Percentiles rank a stretch among this genome's conserved stretches.
Evolutionary conservation across 768 basidiomycete genomes (phyloP).

Genomic region (Calocybe gangraenosa): DNA sequence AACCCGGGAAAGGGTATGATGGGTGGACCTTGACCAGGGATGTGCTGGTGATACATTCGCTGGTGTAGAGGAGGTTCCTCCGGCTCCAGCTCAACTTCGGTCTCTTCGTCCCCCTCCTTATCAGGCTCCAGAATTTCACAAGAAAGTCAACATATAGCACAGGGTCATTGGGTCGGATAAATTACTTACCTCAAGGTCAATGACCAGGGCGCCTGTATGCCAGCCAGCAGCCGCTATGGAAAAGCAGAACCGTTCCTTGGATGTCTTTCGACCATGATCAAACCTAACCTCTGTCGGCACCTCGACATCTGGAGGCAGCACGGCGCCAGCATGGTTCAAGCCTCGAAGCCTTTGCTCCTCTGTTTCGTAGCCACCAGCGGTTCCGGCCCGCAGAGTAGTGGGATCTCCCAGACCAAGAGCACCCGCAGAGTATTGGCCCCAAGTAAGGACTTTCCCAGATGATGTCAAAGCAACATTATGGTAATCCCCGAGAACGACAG

Average conservation of each 20-base stretch:
- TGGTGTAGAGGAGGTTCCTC: conserved; percentile 13
- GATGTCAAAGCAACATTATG: conserved; percentile 84
- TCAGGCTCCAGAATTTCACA: conserved; percentile 22
- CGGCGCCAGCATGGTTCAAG: conserved; percentile 22
- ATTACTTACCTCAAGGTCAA: conserved; percentile 68
- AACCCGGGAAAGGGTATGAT: conserved; percentile 27
- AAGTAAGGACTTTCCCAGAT: conserved; percentile 72
- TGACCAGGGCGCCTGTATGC: conserved; percentile 88
- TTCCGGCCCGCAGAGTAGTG: conserved; percentile 39
- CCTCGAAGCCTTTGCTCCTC: conserved; percentile 27
- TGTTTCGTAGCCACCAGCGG: conserved; percentile 55
- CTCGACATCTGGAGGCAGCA: conserved; percentile 40
- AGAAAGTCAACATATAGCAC: neutral
- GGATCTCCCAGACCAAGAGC: conserved; percentile 88
- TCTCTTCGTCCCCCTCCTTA: conserved; percentile 30
- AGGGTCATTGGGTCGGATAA: neutral
- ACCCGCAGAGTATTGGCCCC: conserved; percentile 74
- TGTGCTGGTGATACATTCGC: conserved; percentile 8
- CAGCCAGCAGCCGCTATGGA: conserved; percentile 80
- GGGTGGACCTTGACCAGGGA: conserved; percentile 31
- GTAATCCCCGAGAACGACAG: conserved; percentile 89
- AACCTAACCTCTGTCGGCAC: conserved; percentile 74
- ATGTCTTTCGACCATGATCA: conserved; percentile 47
- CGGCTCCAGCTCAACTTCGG: conserved; percentile 30
- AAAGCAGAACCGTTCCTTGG: conserved; percentile 69